phyloP scores from a whole-genome alignment of 495 filamentous ascomycete species.

The Penicillium nucicola region DNA sequence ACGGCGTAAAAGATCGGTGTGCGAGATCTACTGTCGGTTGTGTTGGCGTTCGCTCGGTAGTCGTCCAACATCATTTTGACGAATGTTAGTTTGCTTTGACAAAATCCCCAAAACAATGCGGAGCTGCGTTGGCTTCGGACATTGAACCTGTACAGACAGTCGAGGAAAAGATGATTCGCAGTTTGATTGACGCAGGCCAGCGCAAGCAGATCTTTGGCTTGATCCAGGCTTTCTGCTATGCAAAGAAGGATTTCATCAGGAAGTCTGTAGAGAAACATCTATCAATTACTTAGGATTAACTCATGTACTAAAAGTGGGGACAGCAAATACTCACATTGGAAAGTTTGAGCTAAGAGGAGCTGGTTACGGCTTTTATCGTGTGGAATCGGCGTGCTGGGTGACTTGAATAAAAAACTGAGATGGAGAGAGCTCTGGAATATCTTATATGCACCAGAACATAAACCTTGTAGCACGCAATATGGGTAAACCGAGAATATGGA shows the following conservation, averaged over 20 bases:
- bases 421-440: too few relatives aligned
- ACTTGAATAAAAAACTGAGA: too few relatives aligned
- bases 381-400: too few relatives aligned
- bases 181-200: not conserved
- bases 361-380: too few relatives aligned
- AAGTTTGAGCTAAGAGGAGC: too few relatives aligned
- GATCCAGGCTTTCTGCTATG: not conserved
- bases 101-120: conserved; percentile 4
- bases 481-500: too few relatives aligned
- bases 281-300: too few relatives aligned
- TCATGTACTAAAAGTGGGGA: too few relatives aligned
- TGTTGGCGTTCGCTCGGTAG: conserved; percentile 1
- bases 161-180: not conserved
- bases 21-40: conserved; percentile 1
- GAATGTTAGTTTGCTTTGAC: not conserved
- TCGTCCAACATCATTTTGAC: not conserved
- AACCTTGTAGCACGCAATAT: too few relatives aligned
- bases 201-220: not conserved
- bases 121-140: not conserved
- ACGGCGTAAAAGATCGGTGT: conserved; percentile 1
- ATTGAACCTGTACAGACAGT: conserved; percentile 1
- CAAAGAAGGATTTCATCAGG: conserved; percentile 1
- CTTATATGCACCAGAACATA: too few relatives aligned
- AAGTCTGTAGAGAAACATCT: not conserved
- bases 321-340: too few relatives aligned